Evolutionary conservation across 345 rosid species (phyloP).

Genomic region (Citrus hindsii): DNA sequence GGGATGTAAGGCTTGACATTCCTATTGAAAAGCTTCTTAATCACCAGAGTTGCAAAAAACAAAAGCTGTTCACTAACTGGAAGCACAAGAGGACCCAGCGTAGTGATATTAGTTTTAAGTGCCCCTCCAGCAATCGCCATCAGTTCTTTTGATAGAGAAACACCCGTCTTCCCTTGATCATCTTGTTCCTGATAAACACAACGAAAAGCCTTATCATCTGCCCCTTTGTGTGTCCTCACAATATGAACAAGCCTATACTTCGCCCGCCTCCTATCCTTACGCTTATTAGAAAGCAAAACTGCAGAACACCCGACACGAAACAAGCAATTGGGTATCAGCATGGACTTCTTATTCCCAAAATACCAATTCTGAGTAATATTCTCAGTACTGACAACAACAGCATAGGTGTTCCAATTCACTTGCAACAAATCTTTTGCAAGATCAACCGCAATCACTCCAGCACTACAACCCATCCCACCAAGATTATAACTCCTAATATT

Average conservation of each 20-base stretch:
- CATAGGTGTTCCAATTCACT: conserved; percentile 61
- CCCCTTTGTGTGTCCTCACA: conserved; percentile 68
- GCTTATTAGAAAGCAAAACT: conserved; percentile 55
- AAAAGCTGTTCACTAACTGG: conserved; percentile 54
- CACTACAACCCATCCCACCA: conserved; percentile 91
- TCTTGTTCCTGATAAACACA: conserved; percentile 76
- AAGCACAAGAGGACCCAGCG: conserved; percentile 55
- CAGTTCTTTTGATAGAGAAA: conserved; percentile 56
- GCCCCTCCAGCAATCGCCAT: conserved; percentile 70
- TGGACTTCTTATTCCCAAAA: conserved; percentile 65
- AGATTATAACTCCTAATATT: conserved; percentile 55
- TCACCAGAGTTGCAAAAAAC: conserved; percentile 43
- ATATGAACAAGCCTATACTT: conserved; percentile 64
- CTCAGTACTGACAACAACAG: conserved; percentile 74
- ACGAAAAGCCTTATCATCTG: conserved; percentile 60
- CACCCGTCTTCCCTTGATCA: conserved; percentile 56
- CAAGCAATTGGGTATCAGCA: conserved; percentile 72
- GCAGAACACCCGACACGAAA: conserved; percentile 70
- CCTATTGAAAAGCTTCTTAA: conserved; percentile 40
- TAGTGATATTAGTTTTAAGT: conserved; percentile 51
- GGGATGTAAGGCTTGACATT: conserved; percentile 52
- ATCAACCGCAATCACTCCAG: conserved; percentile 64
- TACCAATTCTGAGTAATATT: conserved; percentile 67
- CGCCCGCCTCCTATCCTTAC: conserved; percentile 44
- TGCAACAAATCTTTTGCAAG: conserved; percentile 66